Evolutionary conservation across 2,329 filamentous ascomycete genomes (phyloP), one percentile per base, ranked within the genome.

Genomic region (Pseudopyrenochaeta lycopersici): DNA sequence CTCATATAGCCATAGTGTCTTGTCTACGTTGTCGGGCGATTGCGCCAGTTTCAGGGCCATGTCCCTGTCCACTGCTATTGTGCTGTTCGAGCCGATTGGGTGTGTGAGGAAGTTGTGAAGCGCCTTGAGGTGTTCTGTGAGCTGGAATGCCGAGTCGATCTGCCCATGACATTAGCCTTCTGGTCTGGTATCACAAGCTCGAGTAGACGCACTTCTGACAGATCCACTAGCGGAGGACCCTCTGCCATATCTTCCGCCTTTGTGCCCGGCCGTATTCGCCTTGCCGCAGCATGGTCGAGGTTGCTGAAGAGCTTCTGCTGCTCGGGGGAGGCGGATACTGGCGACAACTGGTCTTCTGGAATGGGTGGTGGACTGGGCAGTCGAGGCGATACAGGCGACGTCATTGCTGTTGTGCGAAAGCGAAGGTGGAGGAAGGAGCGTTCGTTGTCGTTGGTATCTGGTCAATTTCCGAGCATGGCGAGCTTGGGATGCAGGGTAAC

Each of bases 71-170:
- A 98, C 88, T 6, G 94, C 87, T 38, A 85, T 79, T 30, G 87
- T 88, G 62, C 85, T 85, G 59, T 84, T 67, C 39, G 78, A 74
- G 47, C 73, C 71, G 39, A 78, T 66, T 6, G 86, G 85, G 56
- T 87, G 85, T 1, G 91, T 96, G 73, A 90, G 88, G 73, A 90
- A 83, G 76, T 93, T 88, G 80, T 98, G 91, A 14, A 97, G 85
- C 31, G 95, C 91, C 76, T 96, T 94, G 49, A 99, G 88, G 72
- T 99, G 94, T 78, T 99, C 95, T 77, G 97, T 96, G 15, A 98
- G 86, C 76, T 97, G 95, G 75, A 98, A 99, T 39, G 95, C 91
- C 18, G 94, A 98, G 73, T 99, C 93, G 64, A 99, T 92, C 91
- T 97, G 60, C 36, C 21, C 46, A 44, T 49, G 15, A 35, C 40